These are phyloP conservation scores for Rhododendron vialii DNA, from an alignment of 148 eudicot species.

Conservation along the genomic window DNA sequence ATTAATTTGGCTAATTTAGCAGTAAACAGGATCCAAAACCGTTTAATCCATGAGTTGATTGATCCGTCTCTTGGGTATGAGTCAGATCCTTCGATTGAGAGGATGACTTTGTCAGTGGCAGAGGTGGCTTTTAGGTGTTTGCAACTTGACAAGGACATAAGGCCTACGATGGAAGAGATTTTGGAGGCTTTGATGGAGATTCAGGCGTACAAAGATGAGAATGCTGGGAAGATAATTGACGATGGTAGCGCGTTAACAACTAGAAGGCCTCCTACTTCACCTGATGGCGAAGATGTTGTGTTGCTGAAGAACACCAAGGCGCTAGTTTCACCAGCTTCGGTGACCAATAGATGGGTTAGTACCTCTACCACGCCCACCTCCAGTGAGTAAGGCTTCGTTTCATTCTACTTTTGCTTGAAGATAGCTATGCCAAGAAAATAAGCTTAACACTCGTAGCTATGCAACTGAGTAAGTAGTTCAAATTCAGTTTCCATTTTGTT, in stretches of 20 bases:
- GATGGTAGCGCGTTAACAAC: neutral
- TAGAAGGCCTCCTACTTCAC: constrained; percentile 13
- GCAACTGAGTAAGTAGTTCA: neutral
- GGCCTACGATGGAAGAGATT: constrained; percentile 35
- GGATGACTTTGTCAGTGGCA: constrained; percentile 25
- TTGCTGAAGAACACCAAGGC: constrained; percentile 25
- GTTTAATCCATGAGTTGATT: constrained; percentile 20
- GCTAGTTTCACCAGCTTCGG: neutral
- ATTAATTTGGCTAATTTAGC: constrained; percentile 52
- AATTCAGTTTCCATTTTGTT: neutral
- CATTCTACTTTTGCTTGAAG: neutral
- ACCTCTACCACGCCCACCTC: neutral
- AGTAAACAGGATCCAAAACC: constrained; percentile 23
- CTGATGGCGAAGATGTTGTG: constrained; percentile 30
- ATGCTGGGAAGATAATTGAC: neutral
- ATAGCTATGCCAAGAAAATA: neutral
- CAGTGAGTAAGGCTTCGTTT: neutral
- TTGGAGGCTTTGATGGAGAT: constrained; percentile 5
- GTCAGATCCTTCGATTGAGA: constrained; percentile 17
- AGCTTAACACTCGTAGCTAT: neutral
- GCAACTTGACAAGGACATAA: constrained; percentile 25
- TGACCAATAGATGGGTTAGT: neutral
- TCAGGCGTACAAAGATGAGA: constrained; percentile 9
- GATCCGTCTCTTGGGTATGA: constrained; percentile 29
- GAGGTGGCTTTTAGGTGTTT: constrained; percentile 36